Evolutionary conservation across 805 yeast genomes (phyloP).

Genomic region (Candida sanyiensis): DNA sequence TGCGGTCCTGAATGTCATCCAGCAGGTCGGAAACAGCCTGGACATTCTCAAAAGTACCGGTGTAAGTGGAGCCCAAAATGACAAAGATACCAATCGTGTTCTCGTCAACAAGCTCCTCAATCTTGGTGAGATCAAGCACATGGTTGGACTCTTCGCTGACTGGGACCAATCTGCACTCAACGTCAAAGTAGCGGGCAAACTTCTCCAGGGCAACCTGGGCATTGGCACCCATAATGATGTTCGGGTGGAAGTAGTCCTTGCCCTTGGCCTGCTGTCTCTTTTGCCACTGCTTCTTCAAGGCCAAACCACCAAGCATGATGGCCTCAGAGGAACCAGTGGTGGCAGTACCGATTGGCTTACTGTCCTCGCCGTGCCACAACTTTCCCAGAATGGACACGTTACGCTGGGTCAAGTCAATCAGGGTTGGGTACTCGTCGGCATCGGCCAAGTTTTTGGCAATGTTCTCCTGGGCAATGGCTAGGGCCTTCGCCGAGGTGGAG

Average conservation of each 20-base stretch:
- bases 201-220: conserved; percentile 93
- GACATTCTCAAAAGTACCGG: conserved; percentile 87
- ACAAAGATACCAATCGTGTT: conserved; percentile 90
- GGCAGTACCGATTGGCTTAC: conserved; percentile 71
- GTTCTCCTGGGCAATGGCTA: conserved; percentile 57
- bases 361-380: conserved; percentile 69
- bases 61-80: conserved; percentile 85
- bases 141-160: conserved; percentile 57
- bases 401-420: conserved; percentile 72
- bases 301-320: conserved; percentile 87
- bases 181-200: conserved; percentile 91
- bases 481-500: conserved; percentile 46
- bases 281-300: conserved; percentile 90
- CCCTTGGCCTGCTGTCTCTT: conserved; percentile 54
- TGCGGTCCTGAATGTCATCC: conserved; percentile 61
- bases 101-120: conserved; percentile 70
- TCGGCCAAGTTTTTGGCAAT: conserved; percentile 86
- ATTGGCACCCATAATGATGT: conserved; percentile 86
- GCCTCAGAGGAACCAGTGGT: conserved; percentile 95
- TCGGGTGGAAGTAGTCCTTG: conserved; percentile 59
- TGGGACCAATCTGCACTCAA: conserved; percentile 72
- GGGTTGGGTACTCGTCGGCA: conserved; percentile 87
- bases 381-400: conserved; percentile 76
- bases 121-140: conserved; percentile 53
- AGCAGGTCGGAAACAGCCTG: conserved; percentile 53